Percentiles rank a stretch among this genome's conserved stretches.
phyloP scores from a whole-genome alignment of 2,329 filamentous ascomycete genomes.

The Aureobasidium sp. region DNA sequence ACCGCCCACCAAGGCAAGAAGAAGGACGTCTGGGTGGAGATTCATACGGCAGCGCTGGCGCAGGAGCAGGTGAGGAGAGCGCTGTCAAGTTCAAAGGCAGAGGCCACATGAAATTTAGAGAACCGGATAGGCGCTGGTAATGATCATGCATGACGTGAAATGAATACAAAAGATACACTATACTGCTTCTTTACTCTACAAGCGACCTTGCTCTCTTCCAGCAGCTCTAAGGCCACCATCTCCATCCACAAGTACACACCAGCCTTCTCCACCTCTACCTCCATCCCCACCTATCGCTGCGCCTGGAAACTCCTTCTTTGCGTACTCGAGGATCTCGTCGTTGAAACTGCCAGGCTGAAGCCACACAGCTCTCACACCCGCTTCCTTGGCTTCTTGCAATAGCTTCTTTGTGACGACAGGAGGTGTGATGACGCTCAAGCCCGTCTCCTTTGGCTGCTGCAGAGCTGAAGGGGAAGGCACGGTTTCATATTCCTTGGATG shows the following conservation, averaged over 20 bases:
- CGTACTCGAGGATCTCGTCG: constrained; percentile 64
- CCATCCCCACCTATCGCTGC: constrained; percentile 62
- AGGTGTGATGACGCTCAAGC: constrained; percentile 80
- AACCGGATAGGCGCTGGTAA: constrained; percentile 20
- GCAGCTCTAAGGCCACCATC: constrained; percentile 54
- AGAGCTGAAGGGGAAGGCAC: constrained; percentile 60
- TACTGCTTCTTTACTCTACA: not conserved
- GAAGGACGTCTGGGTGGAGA: constrained; percentile 33
- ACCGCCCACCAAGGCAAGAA: constrained; percentile 29
- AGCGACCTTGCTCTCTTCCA: constrained; percentile 39
- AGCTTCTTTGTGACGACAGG: constrained; percentile 68
- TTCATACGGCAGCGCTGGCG: constrained; percentile 20
- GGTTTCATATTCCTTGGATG: constrained; percentile 53
- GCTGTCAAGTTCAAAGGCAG: constrained; percentile 35
- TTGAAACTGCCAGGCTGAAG: constrained; percentile 88
- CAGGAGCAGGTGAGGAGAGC: constrained; percentile 23
- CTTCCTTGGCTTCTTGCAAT: constrained; percentile 66
- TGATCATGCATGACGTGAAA: not conserved
- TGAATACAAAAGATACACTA: not conserved
- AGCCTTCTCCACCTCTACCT: constrained; percentile 65
- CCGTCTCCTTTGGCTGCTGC: constrained; percentile 59
- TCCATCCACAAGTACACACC: constrained; percentile 83
- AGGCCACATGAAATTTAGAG: constrained; percentile 34
- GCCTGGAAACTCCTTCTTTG: constrained; percentile 57
- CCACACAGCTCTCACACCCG: constrained; percentile 72